Evolutionary conservation across 2,329 filamentous ascomycete genomes (phyloP).

Genomic region (Exophiala mesophila): DNA sequence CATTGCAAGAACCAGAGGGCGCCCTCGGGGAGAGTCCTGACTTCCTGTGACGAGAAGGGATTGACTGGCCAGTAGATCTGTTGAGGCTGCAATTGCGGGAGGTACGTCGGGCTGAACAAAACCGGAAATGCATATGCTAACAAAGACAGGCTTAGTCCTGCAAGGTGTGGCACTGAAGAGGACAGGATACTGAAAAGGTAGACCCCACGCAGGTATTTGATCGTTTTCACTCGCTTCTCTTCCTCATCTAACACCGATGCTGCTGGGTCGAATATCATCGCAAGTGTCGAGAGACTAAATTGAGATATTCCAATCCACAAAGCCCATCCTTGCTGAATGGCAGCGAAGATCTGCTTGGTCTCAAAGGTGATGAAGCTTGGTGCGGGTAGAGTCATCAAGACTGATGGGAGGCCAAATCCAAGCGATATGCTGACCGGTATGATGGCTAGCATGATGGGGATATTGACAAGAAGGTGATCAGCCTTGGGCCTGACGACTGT

Average conservation of each 20-base stretch:
- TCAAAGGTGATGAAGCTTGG: slow-evolving; percentile 36
- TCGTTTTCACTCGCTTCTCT: slow-evolving; percentile 27
- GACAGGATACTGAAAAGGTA: slow-evolving; percentile 41
- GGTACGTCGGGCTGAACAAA: slow-evolving; percentile 32
- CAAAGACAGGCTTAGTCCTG: slow-evolving; percentile 38
- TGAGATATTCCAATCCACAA: slow-evolving; percentile 42
- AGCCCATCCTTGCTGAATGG: slow-evolving; percentile 50
- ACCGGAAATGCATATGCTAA: slow-evolving; percentile 35
- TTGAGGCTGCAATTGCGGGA: slow-evolving; percentile 34
- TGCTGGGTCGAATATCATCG: slow-evolving; percentile 27
- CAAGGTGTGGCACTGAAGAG: slow-evolving; percentile 38
- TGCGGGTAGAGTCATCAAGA: slow-evolving; percentile 41
- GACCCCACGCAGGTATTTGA: slow-evolving; percentile 34
- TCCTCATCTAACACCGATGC: slow-evolving; percentile 21
- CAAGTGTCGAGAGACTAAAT: slow-evolving; percentile 28
- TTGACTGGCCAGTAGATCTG: slow-evolving; percentile 39
- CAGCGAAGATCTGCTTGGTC: slow-evolving; percentile 46
- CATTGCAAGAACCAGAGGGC: slow-evolving; percentile 46
- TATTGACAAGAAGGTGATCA: slow-evolving; percentile 31
- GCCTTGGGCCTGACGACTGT: slow-evolving; percentile 34
- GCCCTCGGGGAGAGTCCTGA: slow-evolving; percentile 37
- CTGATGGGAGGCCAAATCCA: slow-evolving; percentile 42
- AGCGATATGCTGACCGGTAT: slow-evolving; percentile 40
- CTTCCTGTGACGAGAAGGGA: slow-evolving; percentile 27
- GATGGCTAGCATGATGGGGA: slow-evolving; percentile 30